These are phyloP conservation scores for Forsythia viridissima DNA, from an alignment of 257 asterid genomes.

Conservation along the genomic window DNA sequence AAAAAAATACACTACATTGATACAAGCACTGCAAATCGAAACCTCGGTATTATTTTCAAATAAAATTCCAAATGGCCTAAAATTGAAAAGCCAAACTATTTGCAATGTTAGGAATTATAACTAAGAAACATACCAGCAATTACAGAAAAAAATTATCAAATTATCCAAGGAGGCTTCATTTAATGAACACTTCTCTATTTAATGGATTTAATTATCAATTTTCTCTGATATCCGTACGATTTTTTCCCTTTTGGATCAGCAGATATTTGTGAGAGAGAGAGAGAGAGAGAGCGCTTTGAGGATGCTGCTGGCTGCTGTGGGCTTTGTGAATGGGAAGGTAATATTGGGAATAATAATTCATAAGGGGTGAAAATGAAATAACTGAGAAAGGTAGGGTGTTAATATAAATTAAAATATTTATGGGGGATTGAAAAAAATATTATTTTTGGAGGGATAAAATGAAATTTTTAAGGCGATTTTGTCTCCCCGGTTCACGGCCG, in stretches of 20 bases:
- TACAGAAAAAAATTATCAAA: conserved; percentile 12
- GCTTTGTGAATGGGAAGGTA: conserved; percentile 31
- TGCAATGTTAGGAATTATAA: neutral
- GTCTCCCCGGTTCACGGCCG: conserved; percentile 71
- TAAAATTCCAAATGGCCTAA: too few species aligned
- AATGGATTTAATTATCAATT: conserved; percentile 4
- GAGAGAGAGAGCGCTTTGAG: neutral
- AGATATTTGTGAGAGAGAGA: conserved; percentile 23
- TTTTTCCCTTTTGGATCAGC: conserved; percentile 30
- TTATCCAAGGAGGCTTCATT: conserved; percentile 61
- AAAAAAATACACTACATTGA: neutral
- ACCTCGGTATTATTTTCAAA: neutral
- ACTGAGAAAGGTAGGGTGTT: conserved; percentile 13
- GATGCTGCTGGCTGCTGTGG: neutral
- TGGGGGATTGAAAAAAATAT: conserved; percentile 24
- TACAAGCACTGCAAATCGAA: neutral
- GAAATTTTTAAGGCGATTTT: conserved; percentile 37
- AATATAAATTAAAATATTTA: neutral
- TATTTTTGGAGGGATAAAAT: conserved; percentile 19
- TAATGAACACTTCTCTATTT: conserved; percentile 22
- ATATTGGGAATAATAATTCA: conserved; percentile 43
- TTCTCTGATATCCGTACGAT: neutral
- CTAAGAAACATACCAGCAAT: conserved; percentile 37
- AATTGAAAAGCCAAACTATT: neutral
- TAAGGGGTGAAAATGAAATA: conserved; percentile 11